Base-by-base conservation (phyloP, 2,329 filamentous ascomycete species). In the Fusarium sp. region DNA sequence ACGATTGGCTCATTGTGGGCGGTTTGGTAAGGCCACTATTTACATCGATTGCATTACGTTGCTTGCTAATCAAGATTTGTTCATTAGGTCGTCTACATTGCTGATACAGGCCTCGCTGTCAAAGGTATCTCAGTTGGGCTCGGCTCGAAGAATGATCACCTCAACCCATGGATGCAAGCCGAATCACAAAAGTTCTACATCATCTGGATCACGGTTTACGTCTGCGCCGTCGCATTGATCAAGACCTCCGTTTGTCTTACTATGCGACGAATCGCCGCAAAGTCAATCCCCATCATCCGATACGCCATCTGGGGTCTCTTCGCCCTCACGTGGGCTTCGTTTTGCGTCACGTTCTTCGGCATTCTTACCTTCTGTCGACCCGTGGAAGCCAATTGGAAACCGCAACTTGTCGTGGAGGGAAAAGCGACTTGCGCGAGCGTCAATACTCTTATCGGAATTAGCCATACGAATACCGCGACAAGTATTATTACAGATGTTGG, bases 401-500 rank as follows among this genome's bases (percentile, higher is more conserved):
- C 56, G 3, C 10, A n/a, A 18, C 20, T 55, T 9, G 50, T 48
- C 1, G 6, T 37, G 29, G 35, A 41, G 7, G 56, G 43, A 1
- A 47, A 48, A 11, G 56, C 35, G 9, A 49, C 49, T 1, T 59
- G 56, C 29, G 56, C 27, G 0, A 33, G 14, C 4, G 31, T 23
- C 2, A 50, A 48, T n/a, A 55, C 56, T 3, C 29, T 59, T 14
- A 59, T 59, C 23, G 56, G 50, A 14, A 54, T 59, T 7, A 54
- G 41, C 8, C 49, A 59, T 15, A 59, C 56, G 3, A 59, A 59
- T 15, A 59, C 56, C 3, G 49, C 29, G 7, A 48, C 56, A 1
- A 59, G 56, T 48, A 59, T 59, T 14, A 29, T 59, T 2, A 59
- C 42, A 5, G 56, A 59, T 14, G 17, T 59, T 18, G 56, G 42